Base-by-base conservation (phyloP, 202 grass and related monocot species). In the Carex arenaria region DNA sequence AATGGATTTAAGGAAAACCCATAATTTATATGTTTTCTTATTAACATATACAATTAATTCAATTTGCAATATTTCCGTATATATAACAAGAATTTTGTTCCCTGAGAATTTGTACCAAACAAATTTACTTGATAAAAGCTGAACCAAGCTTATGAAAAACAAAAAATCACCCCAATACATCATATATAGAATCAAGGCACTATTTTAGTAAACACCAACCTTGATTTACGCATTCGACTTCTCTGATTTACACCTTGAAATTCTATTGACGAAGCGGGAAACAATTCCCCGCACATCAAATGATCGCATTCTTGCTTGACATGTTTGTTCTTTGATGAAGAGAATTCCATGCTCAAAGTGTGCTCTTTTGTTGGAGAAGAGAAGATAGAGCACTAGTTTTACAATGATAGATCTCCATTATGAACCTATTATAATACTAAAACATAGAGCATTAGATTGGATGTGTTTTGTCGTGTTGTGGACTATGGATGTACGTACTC, bases 331-430 rank as follows among this genome's bases (percentile, higher is more conserved):
- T 82, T 68, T 56, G 61, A 11, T 32, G 68, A 51, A 69, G 43
- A 69, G 23, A 56, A 69, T 68, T 45, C 62, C 80, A 69, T 82
- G 40, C 18, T 66, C 10, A 64, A 65, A 82, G 72, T 76, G 2
- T 75, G 69, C 19, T 49, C 52, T 77, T 77, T 56, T 10, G 11
- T 57, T 68, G 64, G 30, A 82, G 80, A 82, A 69, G 61, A 82
- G 26, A 69, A 69, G 42, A 82, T 53, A 32, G 4, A 26, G 0
- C 31, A 49, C 23, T 54, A 28, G 3, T 66, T 64, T 66, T n/a
- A 45, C 43, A 67, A 54, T 36, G 63, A 82, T 81, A 82, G 42
- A 67, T 67, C 34, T 64, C 13, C 47, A 34, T n/a, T 26, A 55
- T 32, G 13, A 75, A 54, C 42, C 19, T 51, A 23, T 49, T 49